Percentiles rank a stretch among this genome's conserved stretches.
These are phyloP conservation scores for Auricularia heimuer DNA, from an alignment of 768 basidiomycete genomes.

Conservation along the genomic window DNA sequence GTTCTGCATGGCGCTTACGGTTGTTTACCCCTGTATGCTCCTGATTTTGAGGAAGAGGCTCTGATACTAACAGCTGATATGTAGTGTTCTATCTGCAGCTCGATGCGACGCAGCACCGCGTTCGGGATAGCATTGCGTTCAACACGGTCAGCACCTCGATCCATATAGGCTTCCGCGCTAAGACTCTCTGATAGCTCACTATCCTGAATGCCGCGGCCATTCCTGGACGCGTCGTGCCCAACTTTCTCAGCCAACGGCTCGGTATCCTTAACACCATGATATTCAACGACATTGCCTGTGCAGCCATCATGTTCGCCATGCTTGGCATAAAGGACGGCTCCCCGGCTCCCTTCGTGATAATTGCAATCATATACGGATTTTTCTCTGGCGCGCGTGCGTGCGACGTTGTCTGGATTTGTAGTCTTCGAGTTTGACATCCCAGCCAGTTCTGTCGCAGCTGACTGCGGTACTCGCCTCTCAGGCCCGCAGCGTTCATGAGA, in stretches of 20 bases:
- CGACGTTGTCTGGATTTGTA: neutral
- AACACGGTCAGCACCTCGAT: constrained; percentile 32
- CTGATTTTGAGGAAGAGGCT: too few species aligned
- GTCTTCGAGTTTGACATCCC: neutral
- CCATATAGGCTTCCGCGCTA: neutral
- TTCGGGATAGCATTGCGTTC: constrained; percentile 39
- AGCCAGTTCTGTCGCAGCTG: neutral
- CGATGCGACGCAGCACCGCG: constrained; percentile 38
- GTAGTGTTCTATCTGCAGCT: constrained; percentile 51
- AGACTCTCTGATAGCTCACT: constrained; percentile 27
- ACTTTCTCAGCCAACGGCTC: constrained; percentile 30
- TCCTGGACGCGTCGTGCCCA: constrained; percentile 41
- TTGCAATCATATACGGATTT: constrained; percentile 37
- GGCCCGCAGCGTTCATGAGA: neutral
- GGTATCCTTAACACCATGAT: constrained; percentile 37
- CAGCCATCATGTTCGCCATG: constrained; percentile 13
- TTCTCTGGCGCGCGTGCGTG: constrained; percentile 35
- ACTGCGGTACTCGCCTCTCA: neutral
- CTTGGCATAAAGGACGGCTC: constrained; percentile 28
- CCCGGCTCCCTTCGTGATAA: constrained; percentile 24
- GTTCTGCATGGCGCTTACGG: neutral
- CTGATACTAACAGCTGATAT: constrained; percentile 21
- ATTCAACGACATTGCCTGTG: neutral
- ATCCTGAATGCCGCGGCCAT: constrained; percentile 43
- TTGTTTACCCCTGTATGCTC: neutral